A percentile compares a stretch with the other conserved stretches of the same genome.
phyloP scores from a whole-genome alignment of 2,329 filamentous ascomycete genomes.

The Alternaria infectoria region DNA sequence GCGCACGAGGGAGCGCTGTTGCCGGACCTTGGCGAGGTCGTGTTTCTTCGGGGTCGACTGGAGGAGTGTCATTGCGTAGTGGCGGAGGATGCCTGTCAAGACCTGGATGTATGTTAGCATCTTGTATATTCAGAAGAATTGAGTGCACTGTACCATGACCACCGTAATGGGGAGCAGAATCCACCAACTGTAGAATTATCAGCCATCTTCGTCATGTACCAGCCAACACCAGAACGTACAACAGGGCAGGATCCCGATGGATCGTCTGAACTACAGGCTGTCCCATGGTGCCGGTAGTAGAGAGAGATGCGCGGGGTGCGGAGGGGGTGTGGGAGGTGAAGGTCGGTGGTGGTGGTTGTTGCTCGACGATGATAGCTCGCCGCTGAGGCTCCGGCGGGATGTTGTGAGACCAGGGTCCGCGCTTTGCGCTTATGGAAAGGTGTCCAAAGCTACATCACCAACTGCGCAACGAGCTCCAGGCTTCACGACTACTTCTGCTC shows the following conservation, averaged over 20 bases:
- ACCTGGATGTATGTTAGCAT: slow-evolving; percentile 60
- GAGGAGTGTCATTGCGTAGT: slow-evolving; percentile 95
- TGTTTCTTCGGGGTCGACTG: slow-evolving; percentile 82
- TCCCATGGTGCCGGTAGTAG: slow-evolving; percentile 67
- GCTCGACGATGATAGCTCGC: slow-evolving; percentile 25
- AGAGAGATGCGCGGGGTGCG: slow-evolving; percentile 20
- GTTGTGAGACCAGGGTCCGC: slow-evolving; percentile 37
- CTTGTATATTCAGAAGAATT: background rate
- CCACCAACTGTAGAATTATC: slow-evolving; percentile 77
- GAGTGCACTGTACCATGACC: slow-evolving; percentile 74
- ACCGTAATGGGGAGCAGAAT: slow-evolving; percentile 96
- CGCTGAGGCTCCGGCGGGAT: slow-evolving; percentile 34
- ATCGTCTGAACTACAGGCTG: slow-evolving; percentile 91
- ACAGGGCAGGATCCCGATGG: slow-evolving; percentile 96
- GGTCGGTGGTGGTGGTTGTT: slow-evolving; percentile 19
- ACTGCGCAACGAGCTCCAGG: slow-evolving; percentile 9
- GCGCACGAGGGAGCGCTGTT: slow-evolving; percentile 82
- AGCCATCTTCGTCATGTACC: slow-evolving; percentile 18
- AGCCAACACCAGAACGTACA: slow-evolving; percentile 66
- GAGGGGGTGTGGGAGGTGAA: slow-evolving; percentile 15
- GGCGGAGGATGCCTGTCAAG: slow-evolving; percentile 90
- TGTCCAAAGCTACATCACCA: slow-evolving; percentile 28
- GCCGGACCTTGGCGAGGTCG: slow-evolving; percentile 76
- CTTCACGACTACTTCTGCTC: slow-evolving; percentile 3
- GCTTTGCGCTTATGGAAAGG: slow-evolving; percentile 44